phyloP scores from a whole-genome alignment of 306 rosid genomes.

The Crataegus laevigata region DNA sequence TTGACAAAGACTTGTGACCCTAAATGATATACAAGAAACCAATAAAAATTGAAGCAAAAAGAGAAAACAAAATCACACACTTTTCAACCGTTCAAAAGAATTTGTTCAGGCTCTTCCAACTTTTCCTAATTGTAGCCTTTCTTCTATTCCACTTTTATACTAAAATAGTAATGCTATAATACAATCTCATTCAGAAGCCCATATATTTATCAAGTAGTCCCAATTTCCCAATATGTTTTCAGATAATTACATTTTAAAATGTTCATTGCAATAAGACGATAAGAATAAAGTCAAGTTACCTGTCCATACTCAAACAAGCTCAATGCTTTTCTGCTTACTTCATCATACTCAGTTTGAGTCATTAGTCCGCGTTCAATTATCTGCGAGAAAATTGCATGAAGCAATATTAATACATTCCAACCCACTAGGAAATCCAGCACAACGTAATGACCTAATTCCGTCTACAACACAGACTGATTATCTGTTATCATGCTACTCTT shows the following conservation, averaged over 20 bases:
- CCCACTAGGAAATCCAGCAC: neutral
- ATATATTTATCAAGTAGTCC: neutral
- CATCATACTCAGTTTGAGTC: constrained; percentile 73
- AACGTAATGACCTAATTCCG: neutral
- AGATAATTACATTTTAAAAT: neutral
- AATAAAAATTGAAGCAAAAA: neutral
- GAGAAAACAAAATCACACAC: neutral
- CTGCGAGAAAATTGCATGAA: constrained; percentile 40
- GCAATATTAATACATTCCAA: neutral
- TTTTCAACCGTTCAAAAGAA: neutral
- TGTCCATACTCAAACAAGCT: constrained; percentile 81
- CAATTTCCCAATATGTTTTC: neutral
- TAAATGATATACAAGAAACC: neutral
- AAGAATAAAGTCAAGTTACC: constrained; percentile 33
- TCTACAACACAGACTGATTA: neutral
- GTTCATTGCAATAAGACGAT: neutral
- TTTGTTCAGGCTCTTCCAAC: neutral
- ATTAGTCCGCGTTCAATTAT: constrained; percentile 61
- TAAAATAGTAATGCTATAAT: neutral
- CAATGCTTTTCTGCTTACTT: constrained; percentile 72
- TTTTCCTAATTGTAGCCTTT: neutral
- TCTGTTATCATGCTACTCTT: neutral
- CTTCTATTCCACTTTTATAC: neutral
- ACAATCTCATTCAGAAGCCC: neutral
- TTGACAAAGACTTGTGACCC: neutral